These are phyloP conservation scores for Solanum chiquidenum DNA, from an alignment of 257 asterid species.

Conservation along the genomic window DNA sequence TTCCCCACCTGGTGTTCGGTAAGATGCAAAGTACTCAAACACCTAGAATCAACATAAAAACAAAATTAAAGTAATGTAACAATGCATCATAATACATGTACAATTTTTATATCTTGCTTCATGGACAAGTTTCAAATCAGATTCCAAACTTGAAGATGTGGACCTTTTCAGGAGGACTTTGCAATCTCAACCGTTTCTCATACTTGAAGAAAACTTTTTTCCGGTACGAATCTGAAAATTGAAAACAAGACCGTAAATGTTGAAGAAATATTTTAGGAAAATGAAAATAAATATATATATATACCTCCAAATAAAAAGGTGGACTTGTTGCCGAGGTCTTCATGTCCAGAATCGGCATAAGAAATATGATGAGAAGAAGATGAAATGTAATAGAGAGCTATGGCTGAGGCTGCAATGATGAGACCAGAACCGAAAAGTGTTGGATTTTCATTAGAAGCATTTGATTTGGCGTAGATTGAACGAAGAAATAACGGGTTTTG, in stretches of 20 bases:
- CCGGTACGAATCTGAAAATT: constrained; percentile 58
- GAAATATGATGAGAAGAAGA: constrained; percentile 13
- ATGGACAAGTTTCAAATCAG: neutral
- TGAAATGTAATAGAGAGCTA: constrained; percentile 31
- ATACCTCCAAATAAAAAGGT: constrained; percentile 55
- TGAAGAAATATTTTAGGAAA: neutral
- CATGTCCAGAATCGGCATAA: constrained; percentile 56
- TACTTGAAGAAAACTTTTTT: constrained; percentile 89
- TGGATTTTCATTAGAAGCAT: constrained; percentile 6
- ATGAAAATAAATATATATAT: neutral
- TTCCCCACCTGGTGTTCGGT: constrained; percentile 49
- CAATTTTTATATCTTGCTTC: neutral
- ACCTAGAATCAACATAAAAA: constrained; percentile 30
- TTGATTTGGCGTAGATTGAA: constrained; percentile 17
- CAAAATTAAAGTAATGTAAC: neutral
- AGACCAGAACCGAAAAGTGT: constrained; percentile 30
- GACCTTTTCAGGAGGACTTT: constrained; percentile 93
- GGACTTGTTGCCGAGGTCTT: constrained; percentile 27
- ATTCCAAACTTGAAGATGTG: neutral
- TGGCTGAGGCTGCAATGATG: constrained; percentile 31
- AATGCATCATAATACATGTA: neutral
- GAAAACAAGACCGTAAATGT: neutral
- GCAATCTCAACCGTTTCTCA: constrained; percentile 77
- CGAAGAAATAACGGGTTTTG: constrained; percentile 10
- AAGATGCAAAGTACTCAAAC: constrained; percentile 85